Evolutionary conservation across 2,329 filamentous ascomycete species (phyloP).

Genomic region (Calcarisporium arbuscula): DNA sequence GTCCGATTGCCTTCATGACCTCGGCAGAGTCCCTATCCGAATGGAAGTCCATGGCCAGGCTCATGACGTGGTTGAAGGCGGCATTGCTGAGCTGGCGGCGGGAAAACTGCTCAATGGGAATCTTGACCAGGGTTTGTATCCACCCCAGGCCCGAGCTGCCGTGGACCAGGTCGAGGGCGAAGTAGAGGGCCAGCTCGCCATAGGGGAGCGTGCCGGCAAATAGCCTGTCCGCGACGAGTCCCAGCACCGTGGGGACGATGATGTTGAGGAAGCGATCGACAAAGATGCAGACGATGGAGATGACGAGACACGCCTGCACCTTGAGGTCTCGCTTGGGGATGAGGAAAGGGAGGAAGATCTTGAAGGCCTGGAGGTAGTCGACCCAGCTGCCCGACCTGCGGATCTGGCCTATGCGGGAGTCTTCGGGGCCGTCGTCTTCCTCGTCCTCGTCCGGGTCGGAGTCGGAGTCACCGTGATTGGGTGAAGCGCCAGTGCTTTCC

Average conservation of each 20-base stretch:
- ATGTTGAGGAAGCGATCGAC: constrained; percentile 21
- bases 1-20: constrained; percentile 50
- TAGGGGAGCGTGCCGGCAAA: too few relatives aligned
- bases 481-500: too few relatives aligned
- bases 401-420: too few relatives aligned
- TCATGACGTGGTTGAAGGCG: constrained; percentile 54
- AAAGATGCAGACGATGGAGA: constrained; percentile 17
- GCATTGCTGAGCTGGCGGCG: constrained; percentile 46
- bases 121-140: too few relatives aligned
- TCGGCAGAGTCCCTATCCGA: constrained; percentile 55
- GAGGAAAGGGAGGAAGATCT: constrained; percentile 23
- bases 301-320: constrained; percentile 21
- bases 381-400: constrained; percentile 23
- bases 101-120: constrained; percentile 52
- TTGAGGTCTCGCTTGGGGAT: constrained; percentile 22
- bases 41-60: constrained; percentile 55
- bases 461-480: too few relatives aligned
- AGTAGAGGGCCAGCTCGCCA: too few relatives aligned
- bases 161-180: too few relatives aligned
- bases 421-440: too few relatives aligned
- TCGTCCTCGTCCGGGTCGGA: too few relatives aligned
- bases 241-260: constrained; percentile 24
- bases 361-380: constrained; percentile 23
- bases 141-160: too few relatives aligned
- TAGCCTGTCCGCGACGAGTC: constrained; percentile 23